Base-by-base conservation (phyloP, 768 basidiomycete genomes). In the Phanerodontia chrysosporium region DNA sequence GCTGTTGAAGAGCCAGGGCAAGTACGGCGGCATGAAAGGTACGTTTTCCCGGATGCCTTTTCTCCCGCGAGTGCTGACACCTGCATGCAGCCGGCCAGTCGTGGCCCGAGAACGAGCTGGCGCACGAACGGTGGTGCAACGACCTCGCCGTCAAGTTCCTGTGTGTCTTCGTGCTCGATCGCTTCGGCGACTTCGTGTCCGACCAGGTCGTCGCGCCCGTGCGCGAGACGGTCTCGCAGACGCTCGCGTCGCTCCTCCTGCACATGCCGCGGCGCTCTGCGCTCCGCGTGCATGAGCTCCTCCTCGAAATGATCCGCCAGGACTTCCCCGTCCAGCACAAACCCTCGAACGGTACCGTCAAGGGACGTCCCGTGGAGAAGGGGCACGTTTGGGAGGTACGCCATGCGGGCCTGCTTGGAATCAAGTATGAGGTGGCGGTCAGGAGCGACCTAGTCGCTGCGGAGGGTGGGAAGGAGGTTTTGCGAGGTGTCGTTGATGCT, bases 151-250 rank as follows among this genome's bases (percentile, higher is more conserved):
- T 91, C 10, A 89, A 89, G 64, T 83, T 97, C 52, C 81, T 98
- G 2, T 89, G 87, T 65, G 85, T 98, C 9, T 90, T 98, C 62
- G 90, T 96, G 30, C 78, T 98, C 25, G 97, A 99, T 70, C 86
- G 97, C n/a, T 99, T 99, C 66, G 94, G 95, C 2, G 97, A 99
- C 73, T 99, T 95, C 69, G 86, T 97, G 35, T 91, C 94, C 0
- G 97, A 99, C 69, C 95, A 95, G 76, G 95, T 98, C 44, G 85
- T 98, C 12, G 97, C 97, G 12, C 97, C 97, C 44, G 96, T 99
- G 8, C 85, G 97, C 58, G 97, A 99, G 71, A 95, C 92, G 0
- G 93, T 94, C 8, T 93, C 93, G 12, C 96, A 98, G 71, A 94
- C 95, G 0, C 77, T 99, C 2, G 96, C 94, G 4, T 87, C 93